A percentile compares a stretch with the other conserved stretches of the same genome.
These are phyloP conservation scores for Pugionium dolabratum DNA, from an alignment of 345 rosid species.

Conservation along the genomic window DNA sequence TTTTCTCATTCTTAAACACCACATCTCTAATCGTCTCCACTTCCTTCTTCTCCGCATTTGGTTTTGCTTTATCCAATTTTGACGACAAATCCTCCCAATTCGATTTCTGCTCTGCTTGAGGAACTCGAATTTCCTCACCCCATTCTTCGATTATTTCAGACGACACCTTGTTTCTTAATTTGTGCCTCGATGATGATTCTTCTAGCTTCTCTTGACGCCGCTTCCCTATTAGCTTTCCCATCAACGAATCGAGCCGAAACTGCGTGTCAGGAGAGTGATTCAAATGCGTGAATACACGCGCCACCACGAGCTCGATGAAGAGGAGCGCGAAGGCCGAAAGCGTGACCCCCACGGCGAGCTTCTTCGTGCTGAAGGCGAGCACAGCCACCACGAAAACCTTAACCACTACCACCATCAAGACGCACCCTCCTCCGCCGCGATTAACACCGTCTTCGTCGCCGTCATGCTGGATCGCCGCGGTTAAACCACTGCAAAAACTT, in stretches of 20 bases:
- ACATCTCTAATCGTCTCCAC: conserved; percentile 34
- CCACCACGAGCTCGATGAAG: conserved; percentile 50
- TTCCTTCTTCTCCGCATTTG: conserved; percentile 16
- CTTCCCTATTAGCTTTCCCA: conserved; percentile 23
- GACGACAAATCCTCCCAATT: not conserved
- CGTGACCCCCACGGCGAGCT: conserved; percentile 58
- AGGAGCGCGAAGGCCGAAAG: conserved; percentile 61
- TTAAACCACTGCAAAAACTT: too few species aligned
- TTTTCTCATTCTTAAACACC: conserved; percentile 31
- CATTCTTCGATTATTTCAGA: conserved; percentile 26
- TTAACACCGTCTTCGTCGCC: not conserved
- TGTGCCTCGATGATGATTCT: not conserved
- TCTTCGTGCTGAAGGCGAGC: conserved; percentile 56
- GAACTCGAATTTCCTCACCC: not conserved
- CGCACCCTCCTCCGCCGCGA: conserved; percentile 25
- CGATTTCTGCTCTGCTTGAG: not conserved
- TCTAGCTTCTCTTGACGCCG: not conserved
- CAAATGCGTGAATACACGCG: conserved; percentile 35
- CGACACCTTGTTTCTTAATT: conserved; percentile 6
- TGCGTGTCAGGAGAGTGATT: conserved; percentile 36
- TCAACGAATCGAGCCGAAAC: conserved; percentile 19
- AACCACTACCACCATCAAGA: conserved; percentile 38
- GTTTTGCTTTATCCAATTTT: not conserved
- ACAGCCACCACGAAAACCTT: conserved; percentile 54
- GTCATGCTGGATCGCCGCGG: not conserved